Evolutionary conservation across 2,329 filamentous ascomycete species (phyloP).

Genomic region (Cladosporium velox): DNA sequence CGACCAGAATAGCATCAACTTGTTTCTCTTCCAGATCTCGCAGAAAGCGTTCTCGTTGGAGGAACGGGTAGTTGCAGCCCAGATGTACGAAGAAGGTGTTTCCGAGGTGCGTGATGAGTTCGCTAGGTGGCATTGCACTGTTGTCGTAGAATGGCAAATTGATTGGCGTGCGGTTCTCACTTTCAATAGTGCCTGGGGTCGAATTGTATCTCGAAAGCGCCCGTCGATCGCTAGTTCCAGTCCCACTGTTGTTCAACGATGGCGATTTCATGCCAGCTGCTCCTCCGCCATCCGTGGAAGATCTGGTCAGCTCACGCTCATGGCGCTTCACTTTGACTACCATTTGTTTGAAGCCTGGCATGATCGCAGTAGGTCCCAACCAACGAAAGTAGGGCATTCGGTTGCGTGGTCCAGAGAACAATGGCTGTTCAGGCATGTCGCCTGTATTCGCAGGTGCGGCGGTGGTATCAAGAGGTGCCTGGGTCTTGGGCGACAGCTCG

Average conservation of each 20-base stretch:
- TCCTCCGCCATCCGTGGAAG: slow-evolving; percentile 48
- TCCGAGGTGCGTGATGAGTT: slow-evolving; percentile 73
- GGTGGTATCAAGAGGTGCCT: not conserved
- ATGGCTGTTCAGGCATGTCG: slow-evolving; percentile 22
- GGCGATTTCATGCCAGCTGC: slow-evolving; percentile 32
- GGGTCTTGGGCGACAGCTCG: slow-evolving; percentile 6
- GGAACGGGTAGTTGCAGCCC: slow-evolving; percentile 83
- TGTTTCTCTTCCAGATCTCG: slow-evolving; percentile 77
- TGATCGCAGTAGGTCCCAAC: slow-evolving; percentile 87
- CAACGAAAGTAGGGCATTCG: slow-evolving; percentile 87
- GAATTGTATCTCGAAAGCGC: slow-evolving; percentile 23
- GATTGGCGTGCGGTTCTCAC: slow-evolving; percentile 47
- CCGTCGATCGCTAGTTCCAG: slow-evolving; percentile 21
- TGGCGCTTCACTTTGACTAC: slow-evolving; percentile 73
- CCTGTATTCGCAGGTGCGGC: not conserved
- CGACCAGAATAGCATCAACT: slow-evolving; percentile 80
- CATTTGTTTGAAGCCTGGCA: slow-evolving; percentile 92
- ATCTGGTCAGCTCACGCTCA: slow-evolving; percentile 60
- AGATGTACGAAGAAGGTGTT: slow-evolving; percentile 80
- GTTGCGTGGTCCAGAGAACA: slow-evolving; percentile 48
- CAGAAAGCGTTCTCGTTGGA: slow-evolving; percentile 71
- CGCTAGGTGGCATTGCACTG: slow-evolving; percentile 69
- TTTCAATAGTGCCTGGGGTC: slow-evolving; percentile 33
- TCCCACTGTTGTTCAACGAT: slow-evolving; percentile 19
- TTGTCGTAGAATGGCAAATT: slow-evolving; percentile 73